Percentiles rank a stretch among this genome's conserved stretches.
Conservation (phyloP, 805 yeast genomes). For the Cyberlindnera subsufficiens region DNA sequence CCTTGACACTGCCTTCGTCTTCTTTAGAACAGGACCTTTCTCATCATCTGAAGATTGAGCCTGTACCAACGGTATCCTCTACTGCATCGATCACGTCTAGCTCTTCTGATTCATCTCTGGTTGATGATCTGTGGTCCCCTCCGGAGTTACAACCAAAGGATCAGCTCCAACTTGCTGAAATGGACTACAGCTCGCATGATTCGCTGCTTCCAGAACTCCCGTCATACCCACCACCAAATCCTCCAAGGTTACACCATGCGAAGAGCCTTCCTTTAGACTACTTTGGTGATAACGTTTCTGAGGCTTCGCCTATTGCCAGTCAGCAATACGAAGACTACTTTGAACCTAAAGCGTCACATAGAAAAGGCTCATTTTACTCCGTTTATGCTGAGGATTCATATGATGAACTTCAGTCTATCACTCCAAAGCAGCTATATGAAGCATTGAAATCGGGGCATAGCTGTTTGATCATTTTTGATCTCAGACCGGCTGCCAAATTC, state of each 20-base stretch:
- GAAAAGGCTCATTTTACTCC: constrained; percentile 36
- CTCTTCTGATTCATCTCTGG: constrained; percentile 9
- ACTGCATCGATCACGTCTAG: constrained; percentile 6
- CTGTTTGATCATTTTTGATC: constrained; percentile 35
- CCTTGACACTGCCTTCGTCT: constrained; percentile 26
- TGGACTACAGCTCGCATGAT: constrained; percentile 16
- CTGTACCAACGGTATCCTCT: background rate
- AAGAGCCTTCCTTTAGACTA: constrained; percentile 6
- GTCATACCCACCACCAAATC: constrained; percentile 9
- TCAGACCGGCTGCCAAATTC: constrained; percentile 30
- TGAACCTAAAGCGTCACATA: constrained; percentile 8
- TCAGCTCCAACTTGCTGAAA: constrained; percentile 29
- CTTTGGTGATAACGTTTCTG: background rate
- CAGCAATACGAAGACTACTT: no score
- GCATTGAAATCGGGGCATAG: constrained; percentile 36
- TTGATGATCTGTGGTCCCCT: constrained; percentile 31
- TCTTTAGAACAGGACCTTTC: constrained; percentile 12
- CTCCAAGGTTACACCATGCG: constrained; percentile 9
- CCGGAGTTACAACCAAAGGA: constrained; percentile 34
- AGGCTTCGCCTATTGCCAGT: no score
- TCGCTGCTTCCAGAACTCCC: constrained; percentile 9
- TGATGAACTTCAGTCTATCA: constrained; percentile 42
- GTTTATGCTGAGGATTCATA: constrained; percentile 31
- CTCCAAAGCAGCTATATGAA: constrained; percentile 34
- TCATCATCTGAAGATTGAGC: constrained; percentile 5